A percentile compares a stretch with the other conserved stretches of the same genome.
Evolutionary conservation across 768 basidiomycete genomes (phyloP).

Genomic region (Tricholoma flavovirens): DNA sequence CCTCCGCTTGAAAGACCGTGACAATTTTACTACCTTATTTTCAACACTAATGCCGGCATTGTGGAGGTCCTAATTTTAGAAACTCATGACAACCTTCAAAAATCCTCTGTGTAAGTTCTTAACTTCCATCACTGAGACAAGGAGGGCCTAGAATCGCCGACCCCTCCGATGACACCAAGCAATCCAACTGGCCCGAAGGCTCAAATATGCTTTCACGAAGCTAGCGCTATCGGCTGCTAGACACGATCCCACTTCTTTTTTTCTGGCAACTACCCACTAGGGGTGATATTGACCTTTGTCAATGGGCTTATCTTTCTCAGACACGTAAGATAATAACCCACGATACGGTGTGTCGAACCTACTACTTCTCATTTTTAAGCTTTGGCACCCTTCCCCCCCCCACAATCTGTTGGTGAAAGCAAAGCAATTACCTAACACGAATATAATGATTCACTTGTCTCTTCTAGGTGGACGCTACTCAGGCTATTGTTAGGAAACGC

Average conservation of each 20-base stretch:
- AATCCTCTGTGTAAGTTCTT: conserved; percentile 61
- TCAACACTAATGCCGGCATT: too few relatives aligned
- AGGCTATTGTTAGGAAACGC: too few relatives aligned
- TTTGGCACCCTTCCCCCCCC: conserved; percentile 25
- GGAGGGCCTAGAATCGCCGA: conserved; percentile 38
- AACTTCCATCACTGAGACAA: conserved; percentile 56
- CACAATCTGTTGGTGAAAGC: conserved; percentile 49
- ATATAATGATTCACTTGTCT: too few relatives aligned
- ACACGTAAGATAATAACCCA: conserved; percentile 66
- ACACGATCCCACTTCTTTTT: conserved; percentile 59
- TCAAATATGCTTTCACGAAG: conserved; percentile 36
- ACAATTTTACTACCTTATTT: too few relatives aligned
- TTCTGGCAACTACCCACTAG: conserved; percentile 54
- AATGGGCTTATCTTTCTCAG: conserved; percentile 27
- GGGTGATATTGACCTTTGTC: not conserved
- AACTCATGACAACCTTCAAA: conserved; percentile 43
- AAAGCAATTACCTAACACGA: too few relatives aligned
- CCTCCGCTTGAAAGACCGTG: too few relatives aligned
- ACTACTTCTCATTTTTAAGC: too few relatives aligned
- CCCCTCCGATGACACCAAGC: conserved; percentile 45
- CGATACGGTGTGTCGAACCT: conserved; percentile 49
- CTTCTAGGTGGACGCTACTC: too few relatives aligned
- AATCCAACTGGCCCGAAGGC: not conserved
- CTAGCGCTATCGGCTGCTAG: conserved; percentile 41
- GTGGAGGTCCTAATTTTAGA: conserved; percentile 34